phyloP scores from a whole-genome alignment of 176 grass and related monocot species.

The Saccharum officinarum region DNA sequence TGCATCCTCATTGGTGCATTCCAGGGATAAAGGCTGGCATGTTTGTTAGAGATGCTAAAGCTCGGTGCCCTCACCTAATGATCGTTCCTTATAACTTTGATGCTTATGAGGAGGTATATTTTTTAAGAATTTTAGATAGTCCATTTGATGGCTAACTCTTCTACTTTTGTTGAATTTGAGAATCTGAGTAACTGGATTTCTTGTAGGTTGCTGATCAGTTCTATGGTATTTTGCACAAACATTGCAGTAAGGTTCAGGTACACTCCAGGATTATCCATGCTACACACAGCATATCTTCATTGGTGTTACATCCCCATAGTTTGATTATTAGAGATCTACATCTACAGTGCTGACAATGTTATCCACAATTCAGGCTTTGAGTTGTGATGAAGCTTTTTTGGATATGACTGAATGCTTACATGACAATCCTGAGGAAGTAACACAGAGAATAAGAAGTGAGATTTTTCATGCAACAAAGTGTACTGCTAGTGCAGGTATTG shows the following conservation, averaged over 20 bases:
- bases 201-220: conserved; percentile 93
- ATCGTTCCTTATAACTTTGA: conserved; percentile 88
- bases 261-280: conserved; percentile 9
- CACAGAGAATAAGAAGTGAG: conserved; percentile 62
- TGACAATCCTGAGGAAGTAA: conserved; percentile 63
- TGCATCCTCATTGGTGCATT: conserved; percentile 34
- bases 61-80: conserved; percentile 71
- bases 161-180: conserved; percentile 18
- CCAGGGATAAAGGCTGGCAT: conserved; percentile 89
- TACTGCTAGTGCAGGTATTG: conserved; percentile 89
- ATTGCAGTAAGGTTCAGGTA: conserved; percentile 91
- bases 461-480: conserved; percentile 77
- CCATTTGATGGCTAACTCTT: not conserved
- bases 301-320: not conserved
- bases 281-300: conserved; percentile 13
- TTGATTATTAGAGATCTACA: conserved; percentile 5
- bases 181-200: conserved; percentile 26
- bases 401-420: conserved; percentile 66
- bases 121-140: conserved; percentile 19
- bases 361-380: conserved; percentile 71
- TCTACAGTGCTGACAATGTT: conserved; percentile 33
- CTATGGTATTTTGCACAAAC: conserved; percentile 89
- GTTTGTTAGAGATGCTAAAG: conserved; percentile 93
- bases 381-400: conserved; percentile 97
- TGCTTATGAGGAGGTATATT: conserved; percentile 84